Evolutionary conservation across 306 rosid species (phyloP).

Genomic region (Cicer pinnatifidum): DNA sequence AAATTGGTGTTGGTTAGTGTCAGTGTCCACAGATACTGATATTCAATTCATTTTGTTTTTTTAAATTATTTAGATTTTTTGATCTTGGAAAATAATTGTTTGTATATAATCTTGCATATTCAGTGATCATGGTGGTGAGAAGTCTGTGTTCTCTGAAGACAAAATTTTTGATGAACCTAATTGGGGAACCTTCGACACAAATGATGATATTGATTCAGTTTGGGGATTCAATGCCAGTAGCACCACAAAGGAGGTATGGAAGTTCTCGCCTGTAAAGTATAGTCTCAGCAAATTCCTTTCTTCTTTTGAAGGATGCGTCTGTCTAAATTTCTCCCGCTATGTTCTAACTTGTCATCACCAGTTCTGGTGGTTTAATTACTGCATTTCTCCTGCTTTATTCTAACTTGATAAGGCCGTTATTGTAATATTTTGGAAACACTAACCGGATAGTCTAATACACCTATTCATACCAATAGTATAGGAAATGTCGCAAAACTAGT

Average conservation of each 20-base stretch:
- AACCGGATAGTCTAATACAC: conserved; percentile 4
- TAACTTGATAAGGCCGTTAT: conserved; percentile 4
- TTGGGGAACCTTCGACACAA: conserved; percentile 88
- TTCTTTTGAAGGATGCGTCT: conserved; percentile 18
- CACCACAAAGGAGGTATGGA: conserved; percentile 70
- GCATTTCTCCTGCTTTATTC: conserved; percentile 8
- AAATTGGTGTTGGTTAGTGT: conserved; percentile 19
- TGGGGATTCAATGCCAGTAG: conserved; percentile 80
- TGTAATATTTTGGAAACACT: conserved; percentile 28
- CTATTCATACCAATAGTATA: conserved; percentile 1
- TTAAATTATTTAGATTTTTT: conserved; percentile 6
- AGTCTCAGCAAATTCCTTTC: conserved; percentile 26
- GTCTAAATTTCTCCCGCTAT: conserved; percentile 5
- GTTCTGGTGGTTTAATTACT: conserved; percentile 7
- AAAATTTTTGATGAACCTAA: conserved; percentile 73
- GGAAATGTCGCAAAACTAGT: conserved; percentile 22
- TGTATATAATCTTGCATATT: conserved; percentile 47
- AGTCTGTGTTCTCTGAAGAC: conserved; percentile 75
- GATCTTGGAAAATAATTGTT: conserved; percentile 33
- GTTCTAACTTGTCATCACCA: conserved; percentile 13
- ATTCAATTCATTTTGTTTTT: conserved; percentile 2
- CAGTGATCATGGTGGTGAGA: conserved; percentile 69
- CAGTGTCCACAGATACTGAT: conserved; percentile 26
- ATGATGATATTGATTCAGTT: conserved; percentile 83
- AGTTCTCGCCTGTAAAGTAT: conserved; percentile 35